A percentile compares a stretch with the other conserved stretches of the same genome.
phyloP scores from a whole-genome alignment of 106 monocot genomes.

The Cymbidium sinense region DNA sequence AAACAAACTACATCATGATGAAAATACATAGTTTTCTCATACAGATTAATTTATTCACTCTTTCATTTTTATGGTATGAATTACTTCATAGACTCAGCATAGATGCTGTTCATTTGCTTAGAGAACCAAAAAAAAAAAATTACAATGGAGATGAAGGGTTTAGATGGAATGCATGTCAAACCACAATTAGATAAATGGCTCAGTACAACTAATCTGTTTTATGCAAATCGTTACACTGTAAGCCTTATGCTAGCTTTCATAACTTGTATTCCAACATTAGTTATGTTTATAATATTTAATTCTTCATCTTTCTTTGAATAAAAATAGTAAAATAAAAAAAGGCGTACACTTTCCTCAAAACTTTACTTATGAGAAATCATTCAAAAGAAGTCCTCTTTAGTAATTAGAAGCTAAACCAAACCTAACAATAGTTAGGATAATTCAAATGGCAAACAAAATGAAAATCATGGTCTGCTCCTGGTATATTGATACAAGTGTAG shows the following conservation, averaged over 20 bases:
- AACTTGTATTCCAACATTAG: neutral
- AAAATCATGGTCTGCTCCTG: neutral
- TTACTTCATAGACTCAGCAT: neutral
- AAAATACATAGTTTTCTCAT: neutral
- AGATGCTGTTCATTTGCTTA: neutral
- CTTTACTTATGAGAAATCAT: neutral
- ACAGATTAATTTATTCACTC: too few species aligned
- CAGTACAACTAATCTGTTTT: neutral
- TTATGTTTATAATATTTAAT: neutral
- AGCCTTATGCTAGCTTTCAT: neutral
- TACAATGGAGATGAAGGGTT: neutral
- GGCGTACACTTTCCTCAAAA: neutral
- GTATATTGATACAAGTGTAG: neutral
- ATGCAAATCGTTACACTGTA: neutral
- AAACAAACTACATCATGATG: neutral
- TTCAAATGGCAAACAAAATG: neutral
- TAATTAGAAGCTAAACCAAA: neutral
- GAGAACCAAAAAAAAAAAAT: neutral
- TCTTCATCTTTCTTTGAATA: neutral
- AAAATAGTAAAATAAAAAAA: neutral
- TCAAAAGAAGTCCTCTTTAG: neutral
- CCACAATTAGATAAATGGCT: neutral
- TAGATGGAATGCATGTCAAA: neutral
- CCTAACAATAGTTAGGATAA: neutral
- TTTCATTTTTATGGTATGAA: too few species aligned